Conservation (phyloP, 2,329 filamentous ascomycete genomes). For the Alternaria postmessia region DNA sequence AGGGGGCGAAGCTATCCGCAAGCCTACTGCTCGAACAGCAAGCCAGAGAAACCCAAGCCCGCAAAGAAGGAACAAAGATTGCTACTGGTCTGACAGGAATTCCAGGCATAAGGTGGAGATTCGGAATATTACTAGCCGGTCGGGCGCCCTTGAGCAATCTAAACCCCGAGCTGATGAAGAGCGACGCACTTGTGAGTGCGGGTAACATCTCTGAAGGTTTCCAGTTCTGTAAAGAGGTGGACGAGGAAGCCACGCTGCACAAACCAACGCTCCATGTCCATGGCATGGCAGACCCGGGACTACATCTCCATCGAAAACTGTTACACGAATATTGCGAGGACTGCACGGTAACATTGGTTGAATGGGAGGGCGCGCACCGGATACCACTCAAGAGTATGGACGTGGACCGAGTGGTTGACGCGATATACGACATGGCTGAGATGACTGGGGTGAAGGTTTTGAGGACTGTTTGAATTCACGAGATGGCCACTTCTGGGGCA, state of each 20-base stretch:
- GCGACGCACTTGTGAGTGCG: slow-evolving; percentile 51
- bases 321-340: slow-evolving; percentile 67
- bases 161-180: slow-evolving; percentile 50
- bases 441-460: slow-evolving; percentile 55
- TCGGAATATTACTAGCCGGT: slow-evolving; percentile 69
- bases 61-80: slow-evolving; percentile 32
- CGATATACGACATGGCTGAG: slow-evolving; percentile 62
- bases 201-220: slow-evolving; percentile 56
- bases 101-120: slow-evolving; percentile 58
- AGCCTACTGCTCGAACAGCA: slow-evolving; percentile 67
- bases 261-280: slow-evolving; percentile 74
- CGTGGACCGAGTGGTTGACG: slow-evolving; percentile 64
- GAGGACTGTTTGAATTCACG: slow-evolving; percentile 34
- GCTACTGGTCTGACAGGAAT: slow-evolving; percentile 38
- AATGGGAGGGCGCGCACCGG: slow-evolving; percentile 78
- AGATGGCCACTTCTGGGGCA: not conserved
- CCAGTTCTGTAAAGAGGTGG: slow-evolving; percentile 47
- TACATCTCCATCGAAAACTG: slow-evolving; percentile 66
- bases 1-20: slow-evolving; percentile 59
- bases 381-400: slow-evolving; percentile 73
- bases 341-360: slow-evolving; percentile 64
- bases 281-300: slow-evolving; percentile 66
- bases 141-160: slow-evolving; percentile 67
- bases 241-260: slow-evolving; percentile 58
- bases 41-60: slow-evolving; percentile 51